phyloP scores from a whole-genome alignment of 164 flowering plant species.

The Liriodendron chinense region DNA sequence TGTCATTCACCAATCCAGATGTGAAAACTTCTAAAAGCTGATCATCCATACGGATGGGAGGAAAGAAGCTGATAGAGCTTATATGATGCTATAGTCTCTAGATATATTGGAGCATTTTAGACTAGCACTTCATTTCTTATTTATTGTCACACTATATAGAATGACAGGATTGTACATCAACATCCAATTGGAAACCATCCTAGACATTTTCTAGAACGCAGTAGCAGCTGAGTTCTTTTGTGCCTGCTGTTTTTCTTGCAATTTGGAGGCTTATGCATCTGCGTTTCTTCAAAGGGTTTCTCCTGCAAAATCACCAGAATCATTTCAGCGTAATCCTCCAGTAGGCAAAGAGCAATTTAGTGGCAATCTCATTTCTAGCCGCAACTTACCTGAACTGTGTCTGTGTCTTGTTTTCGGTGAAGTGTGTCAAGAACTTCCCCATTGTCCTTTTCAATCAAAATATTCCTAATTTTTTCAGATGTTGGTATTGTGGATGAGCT shows the following conservation, averaged over 20 bases:
- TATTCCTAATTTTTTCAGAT: conserved; percentile 14
- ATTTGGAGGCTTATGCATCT: neutral
- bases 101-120: too few relatives aligned
- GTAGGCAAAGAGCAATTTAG: neutral
- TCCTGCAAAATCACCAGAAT: conserved; percentile 2
- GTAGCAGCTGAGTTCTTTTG: too few relatives aligned
- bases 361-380: neutral
- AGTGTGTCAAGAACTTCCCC: neutral
- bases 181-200: conserved; percentile 10
- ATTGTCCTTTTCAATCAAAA: conserved; percentile 6
- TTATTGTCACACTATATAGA: too few relatives aligned
- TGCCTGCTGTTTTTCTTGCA: conserved; percentile 4
- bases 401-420: neutral
- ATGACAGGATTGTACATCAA: neutral
- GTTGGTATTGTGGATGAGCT: conserved; percentile 28
- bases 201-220: neutral
- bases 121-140: too few relatives aligned
- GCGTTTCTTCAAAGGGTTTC: neutral
- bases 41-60: too few relatives aligned
- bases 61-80: too few relatives aligned
- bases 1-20: too few relatives aligned
- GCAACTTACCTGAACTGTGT: neutral
- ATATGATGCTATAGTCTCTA: too few relatives aligned
- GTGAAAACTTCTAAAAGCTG: too few relatives aligned
- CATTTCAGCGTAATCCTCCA: neutral